A percentile compares a stretch with the other conserved stretches of the same genome.
phyloP scores from a whole-genome alignment of 164 flowering plant genomes.

The Cinnamomum chago region DNA sequence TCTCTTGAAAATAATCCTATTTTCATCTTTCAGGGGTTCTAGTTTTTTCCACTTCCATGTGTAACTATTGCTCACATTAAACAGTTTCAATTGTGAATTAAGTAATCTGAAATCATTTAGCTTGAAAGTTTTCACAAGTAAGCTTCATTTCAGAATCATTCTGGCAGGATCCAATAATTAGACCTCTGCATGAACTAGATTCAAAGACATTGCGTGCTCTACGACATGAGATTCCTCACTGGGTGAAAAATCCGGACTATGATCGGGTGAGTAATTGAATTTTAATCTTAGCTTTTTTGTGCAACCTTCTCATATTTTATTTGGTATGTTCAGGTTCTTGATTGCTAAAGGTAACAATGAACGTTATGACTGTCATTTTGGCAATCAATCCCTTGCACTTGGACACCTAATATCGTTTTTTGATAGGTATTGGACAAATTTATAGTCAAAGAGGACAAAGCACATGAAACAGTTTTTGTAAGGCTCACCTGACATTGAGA shows the following conservation, averaged over 20 bases:
- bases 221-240: slow-evolving; percentile 65
- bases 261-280: slow-evolving; percentile 49
- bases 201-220: slow-evolving; percentile 36
- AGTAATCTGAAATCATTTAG: background rate
- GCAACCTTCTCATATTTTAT: background rate
- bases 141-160: slow-evolving; percentile 16
- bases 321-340: background rate
- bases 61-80: background rate
- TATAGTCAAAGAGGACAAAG: background rate
- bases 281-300: background rate
- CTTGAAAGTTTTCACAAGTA: slow-evolving; percentile 24
- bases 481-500: no score
- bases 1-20: background rate
- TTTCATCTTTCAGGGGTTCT: background rate
- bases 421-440: no score
- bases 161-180: slow-evolving; percentile 54
- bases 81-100: background rate
- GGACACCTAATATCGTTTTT: no score
- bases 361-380: background rate
- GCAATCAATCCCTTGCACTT: background rate
- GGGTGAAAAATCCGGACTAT: slow-evolving; percentile 80
- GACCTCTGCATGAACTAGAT: slow-evolving; percentile 49
- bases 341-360: background rate
- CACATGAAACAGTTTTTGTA: background rate
- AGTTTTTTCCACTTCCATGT: background rate